Conservation (phyloP, 2,329 filamentous ascomycete species). For the Exophiala sideris region DNA sequence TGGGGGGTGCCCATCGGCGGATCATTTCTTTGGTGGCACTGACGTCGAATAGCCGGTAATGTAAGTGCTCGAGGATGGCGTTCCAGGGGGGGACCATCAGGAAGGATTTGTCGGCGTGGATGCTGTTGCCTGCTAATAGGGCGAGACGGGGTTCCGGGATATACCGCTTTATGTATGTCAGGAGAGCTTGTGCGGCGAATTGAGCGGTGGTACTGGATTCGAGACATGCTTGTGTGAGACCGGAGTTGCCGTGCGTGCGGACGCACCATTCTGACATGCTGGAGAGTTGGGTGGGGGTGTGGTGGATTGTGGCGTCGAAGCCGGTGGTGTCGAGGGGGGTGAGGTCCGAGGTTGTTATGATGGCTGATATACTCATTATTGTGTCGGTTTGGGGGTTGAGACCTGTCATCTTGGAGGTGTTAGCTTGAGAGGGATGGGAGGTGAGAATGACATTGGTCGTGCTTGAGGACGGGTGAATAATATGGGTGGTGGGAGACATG, state of each 20-base stretch:
- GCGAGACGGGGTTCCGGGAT: conserved; percentile 65
- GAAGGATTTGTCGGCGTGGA: conserved; percentile 86
- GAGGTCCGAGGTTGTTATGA: conserved; percentile 79
- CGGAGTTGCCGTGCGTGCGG: conserved; percentile 72
- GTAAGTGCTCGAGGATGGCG: conserved; percentile 69
- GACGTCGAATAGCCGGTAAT: conserved; percentile 89
- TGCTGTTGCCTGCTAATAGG: conserved; percentile 84
- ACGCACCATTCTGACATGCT: conserved; percentile 89
- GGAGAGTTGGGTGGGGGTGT: conserved; percentile 65
- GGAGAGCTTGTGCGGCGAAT: conserved; percentile 67
- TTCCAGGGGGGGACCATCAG: conserved; percentile 71
- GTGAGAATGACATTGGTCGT: not conserved
- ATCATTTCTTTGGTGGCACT: conserved; percentile 90
- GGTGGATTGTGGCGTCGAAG: conserved; percentile 77
- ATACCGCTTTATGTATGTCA: conserved; percentile 72
- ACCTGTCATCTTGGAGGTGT: conserved; percentile 74
- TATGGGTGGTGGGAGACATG: no score
- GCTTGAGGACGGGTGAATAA: no score
- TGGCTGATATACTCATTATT: conserved; percentile 88
- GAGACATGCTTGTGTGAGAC: conserved; percentile 73
- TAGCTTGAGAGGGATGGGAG: conserved; percentile 10
- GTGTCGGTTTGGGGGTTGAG: conserved; percentile 73
- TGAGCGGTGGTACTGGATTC: conserved; percentile 68
- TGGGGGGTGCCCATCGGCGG: conserved; percentile 69
- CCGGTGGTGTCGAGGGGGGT: conserved; percentile 71